Base-by-base conservation (phyloP, 2,329 filamentous ascomycete genomes). In the Aspergillus melleus region DNA sequence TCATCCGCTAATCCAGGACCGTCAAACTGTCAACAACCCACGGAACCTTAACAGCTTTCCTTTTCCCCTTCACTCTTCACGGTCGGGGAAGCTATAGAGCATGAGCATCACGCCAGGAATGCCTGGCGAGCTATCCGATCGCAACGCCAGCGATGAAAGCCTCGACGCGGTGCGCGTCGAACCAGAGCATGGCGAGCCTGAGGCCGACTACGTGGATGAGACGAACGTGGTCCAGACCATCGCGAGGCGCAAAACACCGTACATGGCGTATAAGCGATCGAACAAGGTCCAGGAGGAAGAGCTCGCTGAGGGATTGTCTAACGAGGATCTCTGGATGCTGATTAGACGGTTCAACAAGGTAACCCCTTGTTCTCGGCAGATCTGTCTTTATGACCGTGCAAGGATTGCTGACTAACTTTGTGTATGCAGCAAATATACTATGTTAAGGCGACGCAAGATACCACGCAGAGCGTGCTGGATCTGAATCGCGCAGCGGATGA, bases 401-500 rank as follows among this genome's bases (percentile, higher is more conserved):
- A 24, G 24, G 24, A 24, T 24, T 4, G 6, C 24, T 24, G 5
- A 24, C 24, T 5, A 24, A 24, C 24, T 5, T 6, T 6, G 24
- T 22, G 32, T 53, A 83, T 22, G 32, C 54, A 83, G 84, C 84
- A 87, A 84, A 85, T 87, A 74, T 86, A 86, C 71, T 84, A 87
- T 76, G 89, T 95, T 67, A 91, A 90, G 71, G 86, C 89, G 29
- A 85, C 88, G 20, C 75, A 81, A 1, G 74, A 81, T 2, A 73
- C 84, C 3, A 81, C 84, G 1, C 83, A 89, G 2, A 89, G 88
- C 3, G 86, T 87, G 22, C 77, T 96, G 46, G 91, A 96, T 72
- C 82, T 96, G 59, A 91, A 92, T 67, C 89, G 91, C 57, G 88
- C 90, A 4, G 89, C 92, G 22, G 87, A 93, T 57, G 91, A 95